Percentiles rank a stretch among this genome's conserved stretches.
These are phyloP conservation scores for Aphanomyces astaci DNA, from an alignment of 352 stramenopile genomes.

Conservation along the genomic window DNA sequence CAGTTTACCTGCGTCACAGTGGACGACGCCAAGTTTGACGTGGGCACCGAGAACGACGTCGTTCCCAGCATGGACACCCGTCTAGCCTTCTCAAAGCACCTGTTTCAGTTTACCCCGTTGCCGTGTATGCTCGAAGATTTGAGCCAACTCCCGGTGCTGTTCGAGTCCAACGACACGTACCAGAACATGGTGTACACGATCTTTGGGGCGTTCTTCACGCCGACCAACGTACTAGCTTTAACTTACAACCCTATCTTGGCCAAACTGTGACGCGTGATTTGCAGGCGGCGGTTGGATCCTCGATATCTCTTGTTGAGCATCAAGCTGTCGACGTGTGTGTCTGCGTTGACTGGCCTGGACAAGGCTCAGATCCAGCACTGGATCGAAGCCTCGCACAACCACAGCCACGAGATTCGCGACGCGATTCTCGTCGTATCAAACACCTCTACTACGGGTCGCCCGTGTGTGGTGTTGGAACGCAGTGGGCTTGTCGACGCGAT, in stretches of 20 bases:
- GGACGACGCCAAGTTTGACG: not conserved
- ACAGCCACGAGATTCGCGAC: not conserved
- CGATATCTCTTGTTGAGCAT: not conserved
- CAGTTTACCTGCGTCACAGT: slow-evolving; percentile 2
- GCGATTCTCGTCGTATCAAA: not conserved
- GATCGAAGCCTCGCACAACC: slow-evolving; percentile 14
- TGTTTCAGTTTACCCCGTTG: slow-evolving; percentile 2
- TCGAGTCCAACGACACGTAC: not conserved
- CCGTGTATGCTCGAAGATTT: slow-evolving; percentile 1
- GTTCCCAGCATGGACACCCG: not conserved
- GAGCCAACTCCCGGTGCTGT: not conserved
- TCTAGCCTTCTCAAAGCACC: not conserved
- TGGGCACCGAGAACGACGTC: not conserved
- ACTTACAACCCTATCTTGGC: slow-evolving; percentile 20
- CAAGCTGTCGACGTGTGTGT: slow-evolving; percentile 6
- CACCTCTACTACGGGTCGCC: not conserved
- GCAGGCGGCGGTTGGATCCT: not conserved
- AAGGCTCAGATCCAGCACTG: not conserved
- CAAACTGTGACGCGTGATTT: slow-evolving; percentile 14
- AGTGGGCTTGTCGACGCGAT: not conserved
- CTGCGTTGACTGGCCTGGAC: not conserved
- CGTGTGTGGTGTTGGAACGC: not conserved
- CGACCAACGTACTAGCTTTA: slow-evolving; percentile 1
- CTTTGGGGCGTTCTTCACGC: slow-evolving; percentile 5
- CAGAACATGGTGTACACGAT: not conserved